phyloP scores from a whole-genome alignment of 768 basidiomycete species.

The Brasilioporus rufonigricans region DNA sequence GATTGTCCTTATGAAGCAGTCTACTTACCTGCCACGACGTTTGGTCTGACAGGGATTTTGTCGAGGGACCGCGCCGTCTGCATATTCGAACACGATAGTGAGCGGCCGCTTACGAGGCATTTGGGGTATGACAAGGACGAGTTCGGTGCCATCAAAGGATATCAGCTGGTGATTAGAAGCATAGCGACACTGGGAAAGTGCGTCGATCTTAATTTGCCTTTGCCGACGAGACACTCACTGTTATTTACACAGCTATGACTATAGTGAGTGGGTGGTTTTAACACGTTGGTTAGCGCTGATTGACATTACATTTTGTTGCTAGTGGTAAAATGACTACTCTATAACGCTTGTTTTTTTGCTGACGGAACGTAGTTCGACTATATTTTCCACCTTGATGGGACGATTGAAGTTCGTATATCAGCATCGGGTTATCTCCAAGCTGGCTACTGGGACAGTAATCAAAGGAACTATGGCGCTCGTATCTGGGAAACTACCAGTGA shows the following conservation, averaged over 20 bases:
- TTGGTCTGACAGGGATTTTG: conserved; percentile 42
- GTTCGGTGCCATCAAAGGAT: conserved; percentile 60
- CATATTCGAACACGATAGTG: conserved; percentile 61
- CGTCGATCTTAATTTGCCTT: conserved; percentile 22
- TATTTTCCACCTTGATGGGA: conserved; percentile 63
- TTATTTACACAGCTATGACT: conserved; percentile 48
- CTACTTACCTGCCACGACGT: conserved; percentile 57
- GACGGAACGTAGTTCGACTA: conserved; percentile 53
- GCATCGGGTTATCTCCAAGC: conserved; percentile 71
- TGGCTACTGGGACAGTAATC: conserved; percentile 52
- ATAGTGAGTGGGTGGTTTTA: conserved; percentile 38
- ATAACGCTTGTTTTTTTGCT: conserved; percentile 3
- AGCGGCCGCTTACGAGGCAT: conserved; percentile 57
- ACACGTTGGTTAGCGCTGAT: background rate
- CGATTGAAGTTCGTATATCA: conserved; percentile 64
- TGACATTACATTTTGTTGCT: background rate
- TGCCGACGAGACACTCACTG: background rate
- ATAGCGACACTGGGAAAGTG: conserved; percentile 65
- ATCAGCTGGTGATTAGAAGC: conserved; percentile 53
- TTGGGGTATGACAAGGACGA: conserved; percentile 52
- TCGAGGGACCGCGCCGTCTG: conserved; percentile 56
- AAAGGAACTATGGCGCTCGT: conserved; percentile 50
- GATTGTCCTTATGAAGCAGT: conserved; percentile 65
- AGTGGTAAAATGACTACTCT: no score
- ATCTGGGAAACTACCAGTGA: conserved; percentile 56